phyloP scores from a whole-genome alignment of 2,329 filamentous ascomycete genomes.

The Dryadomyces sulphureus region DNA sequence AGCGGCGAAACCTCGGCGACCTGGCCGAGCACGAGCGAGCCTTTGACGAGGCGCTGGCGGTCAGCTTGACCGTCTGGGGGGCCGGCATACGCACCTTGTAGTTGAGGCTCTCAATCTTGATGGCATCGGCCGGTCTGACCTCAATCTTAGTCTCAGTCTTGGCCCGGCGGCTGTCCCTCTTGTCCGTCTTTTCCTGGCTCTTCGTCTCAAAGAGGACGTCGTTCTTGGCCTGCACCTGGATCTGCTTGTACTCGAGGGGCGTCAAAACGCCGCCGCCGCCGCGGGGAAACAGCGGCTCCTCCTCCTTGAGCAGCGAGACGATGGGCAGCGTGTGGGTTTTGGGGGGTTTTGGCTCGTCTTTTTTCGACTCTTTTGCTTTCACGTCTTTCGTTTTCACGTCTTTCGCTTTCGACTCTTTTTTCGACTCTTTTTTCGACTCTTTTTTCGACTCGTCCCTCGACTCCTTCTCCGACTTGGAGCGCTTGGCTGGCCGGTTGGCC shows the following conservation, averaged over 20 bases:
- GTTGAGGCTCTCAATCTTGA: constrained; percentile 75
- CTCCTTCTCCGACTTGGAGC: constrained; percentile 7
- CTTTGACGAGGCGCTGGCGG: constrained; percentile 61
- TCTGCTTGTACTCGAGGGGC: constrained; percentile 90
- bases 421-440: too few species aligned
- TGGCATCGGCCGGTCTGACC: constrained; percentile 38
- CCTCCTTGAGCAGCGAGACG: constrained; percentile 46
- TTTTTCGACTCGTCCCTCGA: constrained; percentile 1
- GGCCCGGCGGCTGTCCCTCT: constrained; percentile 36
- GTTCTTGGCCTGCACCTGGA: constrained; percentile 79
- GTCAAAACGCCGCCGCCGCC: constrained; percentile 84
- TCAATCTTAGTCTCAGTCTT: constrained; percentile 24
- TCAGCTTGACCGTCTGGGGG: not conserved
- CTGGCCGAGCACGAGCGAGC: constrained; percentile 77
- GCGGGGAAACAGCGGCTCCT: constrained; percentile 83
- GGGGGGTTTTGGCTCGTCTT: not conserved
- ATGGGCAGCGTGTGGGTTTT: constrained; percentile 14
- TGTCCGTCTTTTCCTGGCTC: constrained; percentile 30
- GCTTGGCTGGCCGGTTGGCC: constrained; percentile 8
- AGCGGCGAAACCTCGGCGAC: constrained; percentile 67
- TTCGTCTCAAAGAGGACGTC: constrained; percentile 79
- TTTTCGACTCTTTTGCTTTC: too few species aligned
- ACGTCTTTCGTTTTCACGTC: too few species aligned
- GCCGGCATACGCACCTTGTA: constrained; percentile 33
- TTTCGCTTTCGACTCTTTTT: too few species aligned